These are phyloP conservation scores for Ambrosia hybrid DNA, from an alignment of 140 eudicot species.

Conservation along the genomic window DNA sequence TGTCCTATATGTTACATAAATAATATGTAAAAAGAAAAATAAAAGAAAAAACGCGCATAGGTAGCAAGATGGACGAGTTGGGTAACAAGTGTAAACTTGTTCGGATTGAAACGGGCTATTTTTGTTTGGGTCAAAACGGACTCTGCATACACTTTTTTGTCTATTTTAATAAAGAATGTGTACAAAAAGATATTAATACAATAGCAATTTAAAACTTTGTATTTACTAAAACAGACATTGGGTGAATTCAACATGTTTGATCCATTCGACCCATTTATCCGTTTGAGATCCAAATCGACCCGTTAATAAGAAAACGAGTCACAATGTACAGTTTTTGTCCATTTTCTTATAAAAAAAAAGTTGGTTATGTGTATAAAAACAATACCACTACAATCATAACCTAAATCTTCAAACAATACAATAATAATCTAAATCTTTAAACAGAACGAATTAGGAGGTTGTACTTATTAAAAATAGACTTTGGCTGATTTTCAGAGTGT, in stretches of 20 bases:
- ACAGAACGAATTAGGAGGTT: background rate
- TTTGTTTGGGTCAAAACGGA: no score
- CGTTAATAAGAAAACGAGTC: background rate
- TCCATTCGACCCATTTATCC: background rate
- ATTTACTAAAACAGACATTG: background rate
- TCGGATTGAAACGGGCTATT: background rate
- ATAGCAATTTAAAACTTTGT: background rate
- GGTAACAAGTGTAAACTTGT: background rate
- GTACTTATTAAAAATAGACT: background rate
- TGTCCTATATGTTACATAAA: slow-evolving; percentile 47
- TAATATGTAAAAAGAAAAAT: background rate
- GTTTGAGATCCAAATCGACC: background rate
- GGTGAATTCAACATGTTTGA: background rate
- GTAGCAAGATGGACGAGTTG: background rate
- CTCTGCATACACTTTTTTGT: background rate
- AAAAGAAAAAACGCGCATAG: background rate
- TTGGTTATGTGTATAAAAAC: no score
- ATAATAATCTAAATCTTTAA: background rate
- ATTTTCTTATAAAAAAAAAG: no score
- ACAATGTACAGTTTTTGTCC: background rate
- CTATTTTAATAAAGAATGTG: background rate
- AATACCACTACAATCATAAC: no score
- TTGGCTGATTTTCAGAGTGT: background rate
- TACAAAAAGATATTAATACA: background rate
- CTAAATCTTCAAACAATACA: background rate